Percentiles rank a stretch among this genome's conserved stretches.
These are phyloP conservation scores for Hibiscus tridactylites DNA, from an alignment of 345 rosid genomes.

Conservation along the genomic window DNA sequence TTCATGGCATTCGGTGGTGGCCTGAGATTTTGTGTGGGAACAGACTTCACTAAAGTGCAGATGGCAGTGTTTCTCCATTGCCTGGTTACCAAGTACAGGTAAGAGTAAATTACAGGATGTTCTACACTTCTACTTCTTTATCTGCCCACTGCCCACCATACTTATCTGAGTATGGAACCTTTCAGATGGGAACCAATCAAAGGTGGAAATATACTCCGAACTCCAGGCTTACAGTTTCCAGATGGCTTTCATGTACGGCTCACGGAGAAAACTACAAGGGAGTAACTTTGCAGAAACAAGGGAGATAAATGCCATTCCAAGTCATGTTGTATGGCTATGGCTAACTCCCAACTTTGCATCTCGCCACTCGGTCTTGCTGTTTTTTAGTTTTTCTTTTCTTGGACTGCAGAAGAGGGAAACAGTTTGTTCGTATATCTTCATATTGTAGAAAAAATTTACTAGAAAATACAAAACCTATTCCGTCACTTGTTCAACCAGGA, in stretches of 20 bases:
- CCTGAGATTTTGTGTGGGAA: conserved; percentile 92
- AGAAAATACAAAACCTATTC: neutral
- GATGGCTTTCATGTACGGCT: conserved; percentile 61
- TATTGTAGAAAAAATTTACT: conserved; percentile 4
- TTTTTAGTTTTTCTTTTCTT: neutral
- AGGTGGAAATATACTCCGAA: conserved; percentile 71
- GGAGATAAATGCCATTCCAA: conserved; percentile 9
- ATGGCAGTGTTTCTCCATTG: conserved; percentile 79
- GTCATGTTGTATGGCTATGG: too few species aligned
- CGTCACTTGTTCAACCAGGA: conserved; percentile 5
- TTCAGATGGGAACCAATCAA: conserved; percentile 60
- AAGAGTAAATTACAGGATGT: neutral
- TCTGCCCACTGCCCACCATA: neutral
- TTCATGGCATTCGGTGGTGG: conserved; percentile 99
- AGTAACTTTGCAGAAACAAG: neutral
- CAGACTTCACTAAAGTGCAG: conserved; percentile 83
- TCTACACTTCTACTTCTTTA: neutral
- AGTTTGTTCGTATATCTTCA: neutral
- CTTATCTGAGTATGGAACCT: conserved; percentile 5
- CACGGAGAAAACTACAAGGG: conserved; percentile 28
- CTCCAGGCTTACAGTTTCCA: conserved; percentile 88
- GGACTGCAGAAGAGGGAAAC: conserved; percentile 14
- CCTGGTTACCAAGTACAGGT: conserved; percentile 85
- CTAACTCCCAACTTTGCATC: conserved; percentile 3
- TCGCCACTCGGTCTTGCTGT: conserved; percentile 3